Evolutionary conservation across 306 rosid species (phyloP), one percentile per base, ranked within the genome.

Genomic region (Oxytropis ochrocephala): DNA sequence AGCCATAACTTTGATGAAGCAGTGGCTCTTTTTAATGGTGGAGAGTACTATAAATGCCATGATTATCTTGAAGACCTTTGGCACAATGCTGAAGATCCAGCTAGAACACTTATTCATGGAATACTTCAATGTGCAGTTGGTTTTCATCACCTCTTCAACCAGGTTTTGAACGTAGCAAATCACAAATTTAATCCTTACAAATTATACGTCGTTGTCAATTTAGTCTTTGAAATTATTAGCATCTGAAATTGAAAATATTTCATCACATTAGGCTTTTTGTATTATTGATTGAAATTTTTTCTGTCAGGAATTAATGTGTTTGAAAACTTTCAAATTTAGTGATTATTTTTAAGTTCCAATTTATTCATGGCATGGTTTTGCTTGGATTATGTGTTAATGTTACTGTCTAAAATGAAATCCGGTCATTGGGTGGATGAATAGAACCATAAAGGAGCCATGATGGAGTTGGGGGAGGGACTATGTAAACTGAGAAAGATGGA

Each of bases 391-490:
- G 74, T 30, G 33, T 4, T 78, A 42, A 21, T 21, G 27, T 24
- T 33, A 33, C 52, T 52, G 6, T 56, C 42, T 29, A 41, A 32
- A 75, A 41, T 65, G 12, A 33, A n/a, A 5, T 41, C 14, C 51
- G 41, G 53, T 33, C 5, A 46, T 78, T 18, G n/a, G 54, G 5
- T n/a, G n/a, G n/a, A n/a, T 44, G 64, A 55, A 36, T 55, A 93
- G 98, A 93, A 93, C 57, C 97, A 93, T 60, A 86, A 44, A 83
- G 97, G 98, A 76, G 98, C 97, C 32, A 90, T 90, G 98, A 93
- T 93, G 97, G 84, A 93, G 84, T 73, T 93, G 48, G 96, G 97
- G 18, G 98, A 93, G 63, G 98, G 98, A 32, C 36, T 86, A 1
- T 90, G 97, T 69, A 93, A 93, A 71, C 78, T 93, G 51, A 72